phyloP scores from a whole-genome alignment of 2,329 filamentous ascomycete genomes.

The Pestalotiopsis sp. region DNA sequence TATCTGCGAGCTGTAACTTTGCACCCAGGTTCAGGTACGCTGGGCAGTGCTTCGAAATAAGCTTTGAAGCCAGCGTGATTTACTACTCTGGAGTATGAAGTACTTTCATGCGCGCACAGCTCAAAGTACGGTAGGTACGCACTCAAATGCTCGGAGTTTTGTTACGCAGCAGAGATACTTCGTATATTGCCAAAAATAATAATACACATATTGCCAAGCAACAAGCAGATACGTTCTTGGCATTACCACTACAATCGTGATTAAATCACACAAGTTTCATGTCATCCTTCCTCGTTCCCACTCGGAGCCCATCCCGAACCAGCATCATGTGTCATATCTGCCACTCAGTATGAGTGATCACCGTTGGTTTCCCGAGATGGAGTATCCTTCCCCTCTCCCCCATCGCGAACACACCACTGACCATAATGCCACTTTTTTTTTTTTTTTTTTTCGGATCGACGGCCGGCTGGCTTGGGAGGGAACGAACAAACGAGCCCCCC shows the following conservation, averaged over 20 bases:
- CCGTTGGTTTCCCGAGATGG: background rate
- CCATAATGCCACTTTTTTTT: background rate
- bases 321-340: background rate
- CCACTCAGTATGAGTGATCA: background rate
- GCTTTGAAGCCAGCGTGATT: background rate
- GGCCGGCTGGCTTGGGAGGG: background rate
- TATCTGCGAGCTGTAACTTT: background rate
- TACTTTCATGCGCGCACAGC: too few species aligned
- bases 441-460: background rate
- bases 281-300: background rate
- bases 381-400: background rate
- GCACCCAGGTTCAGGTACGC: background rate
- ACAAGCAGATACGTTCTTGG: background rate
- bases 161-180: background rate
- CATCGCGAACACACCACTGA: background rate
- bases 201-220: background rate
- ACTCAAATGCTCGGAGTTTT: too few species aligned
- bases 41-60: background rate
- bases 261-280: background rate
- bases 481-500: background rate
- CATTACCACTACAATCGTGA: background rate
- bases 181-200: background rate
- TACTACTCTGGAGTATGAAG: background rate
- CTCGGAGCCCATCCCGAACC: background rate
- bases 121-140: too few species aligned